These are phyloP conservation scores for Cordyceps fumosorosea DNA, from an alignment of 2,329 filamentous ascomycete genomes.

Conservation along the genomic window DNA sequence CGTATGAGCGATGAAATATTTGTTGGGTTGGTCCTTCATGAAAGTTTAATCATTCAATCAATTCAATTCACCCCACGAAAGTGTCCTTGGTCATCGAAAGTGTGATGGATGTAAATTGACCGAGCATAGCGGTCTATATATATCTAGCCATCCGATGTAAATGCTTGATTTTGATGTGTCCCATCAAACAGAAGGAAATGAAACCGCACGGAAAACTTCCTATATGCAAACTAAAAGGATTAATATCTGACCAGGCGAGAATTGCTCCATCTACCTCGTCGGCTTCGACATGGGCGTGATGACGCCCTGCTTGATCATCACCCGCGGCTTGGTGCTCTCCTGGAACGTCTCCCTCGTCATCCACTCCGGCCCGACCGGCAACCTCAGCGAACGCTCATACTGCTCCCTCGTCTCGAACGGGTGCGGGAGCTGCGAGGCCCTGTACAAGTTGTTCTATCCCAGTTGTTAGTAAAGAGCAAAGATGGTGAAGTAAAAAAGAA, in stretches of 20 bases:
- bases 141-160: too few species aligned
- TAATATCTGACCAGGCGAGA: background rate
- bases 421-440: slow-evolving; percentile 77
- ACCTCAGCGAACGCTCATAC: slow-evolving; percentile 80
- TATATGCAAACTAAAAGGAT: background rate
- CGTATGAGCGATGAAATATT: background rate
- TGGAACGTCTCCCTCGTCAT: slow-evolving; percentile 94
- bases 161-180: too few species aligned
- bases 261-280: slow-evolving; percentile 24
- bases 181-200: too few species aligned
- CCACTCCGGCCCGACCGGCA: slow-evolving; percentile 93
- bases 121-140: background rate
- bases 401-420: slow-evolving; percentile 82
- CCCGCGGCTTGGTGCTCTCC: slow-evolving; percentile 76
- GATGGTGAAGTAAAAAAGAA: too few species aligned
- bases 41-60: background rate
- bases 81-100: background rate
- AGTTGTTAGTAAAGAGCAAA: slow-evolving; percentile 15
- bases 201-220: background rate
- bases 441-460: slow-evolving; percentile 70
- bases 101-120: background rate
- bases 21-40: background rate
- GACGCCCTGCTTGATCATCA: slow-evolving; percentile 85
- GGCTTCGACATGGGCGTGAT: slow-evolving; percentile 85
- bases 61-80: background rate